phyloP scores from a whole-genome alignment of 1,284 basidiomycete species.

The Thelephora terrestris region DNA sequence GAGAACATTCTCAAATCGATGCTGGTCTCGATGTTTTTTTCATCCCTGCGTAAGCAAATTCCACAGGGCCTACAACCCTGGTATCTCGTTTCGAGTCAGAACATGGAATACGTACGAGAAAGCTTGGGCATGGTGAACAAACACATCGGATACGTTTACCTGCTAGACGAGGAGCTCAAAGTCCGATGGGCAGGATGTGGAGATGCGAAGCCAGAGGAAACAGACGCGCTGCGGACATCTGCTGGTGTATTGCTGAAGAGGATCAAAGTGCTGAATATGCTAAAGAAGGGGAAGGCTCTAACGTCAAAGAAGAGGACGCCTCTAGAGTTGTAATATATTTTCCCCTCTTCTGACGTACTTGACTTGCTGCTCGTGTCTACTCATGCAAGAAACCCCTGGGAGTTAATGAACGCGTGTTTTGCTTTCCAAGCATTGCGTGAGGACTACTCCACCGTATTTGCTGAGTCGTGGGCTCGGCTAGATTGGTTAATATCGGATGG shows the following conservation, averaged over 20 bases:
- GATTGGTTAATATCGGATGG: conserved; percentile 56
- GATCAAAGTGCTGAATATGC: too few species aligned
- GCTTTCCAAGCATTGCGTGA: too few species aligned
- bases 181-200: conserved; percentile 93
- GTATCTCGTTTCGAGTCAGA: conserved; percentile 77
- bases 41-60: conserved; percentile 58
- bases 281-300: too few species aligned
- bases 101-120: conserved; percentile 75
- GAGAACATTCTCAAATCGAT: conserved; percentile 86
- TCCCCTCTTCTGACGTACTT: too few species aligned
- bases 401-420: too few species aligned
- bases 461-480: too few species aligned
- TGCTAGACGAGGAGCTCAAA: conserved; percentile 78
- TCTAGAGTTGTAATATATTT: too few species aligned
- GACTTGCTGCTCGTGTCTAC: too few species aligned
- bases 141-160: conserved; percentile 88
- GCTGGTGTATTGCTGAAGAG: conserved; percentile 65
- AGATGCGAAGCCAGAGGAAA: conserved; percentile 71
- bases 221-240: conserved; percentile 61
- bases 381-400: too few species aligned
- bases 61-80: conserved; percentile 58
- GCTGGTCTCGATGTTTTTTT: conserved; percentile 77
- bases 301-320: too few species aligned
- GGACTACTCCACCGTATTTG: too few species aligned
- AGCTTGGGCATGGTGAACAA: conserved; percentile 84